Evolutionary conservation across 148 eudicot species (phyloP).

Genomic region (Hydrangea macrophylla): DNA sequence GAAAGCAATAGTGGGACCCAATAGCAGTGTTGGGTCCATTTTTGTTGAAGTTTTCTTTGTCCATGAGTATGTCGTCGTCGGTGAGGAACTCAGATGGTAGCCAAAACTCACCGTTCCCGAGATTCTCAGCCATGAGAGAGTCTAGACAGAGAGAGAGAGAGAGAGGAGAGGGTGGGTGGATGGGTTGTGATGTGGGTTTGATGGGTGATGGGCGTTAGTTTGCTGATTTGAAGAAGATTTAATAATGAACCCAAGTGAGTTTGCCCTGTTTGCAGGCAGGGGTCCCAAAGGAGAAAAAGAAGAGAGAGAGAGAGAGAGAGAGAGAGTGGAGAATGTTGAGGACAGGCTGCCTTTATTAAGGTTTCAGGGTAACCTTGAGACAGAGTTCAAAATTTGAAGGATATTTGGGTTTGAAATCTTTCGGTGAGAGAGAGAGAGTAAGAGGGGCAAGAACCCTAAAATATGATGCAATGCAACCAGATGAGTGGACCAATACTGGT

Average conservation of each 20-base stretch:
- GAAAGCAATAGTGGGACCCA: conserved; percentile 11
- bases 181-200: conserved; percentile 11
- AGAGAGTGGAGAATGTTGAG: conserved; percentile 14
- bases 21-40: background rate
- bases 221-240: conserved; percentile 32
- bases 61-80: conserved; percentile 45
- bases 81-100: conserved; percentile 66
- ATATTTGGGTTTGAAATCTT: background rate
- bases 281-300: conserved; percentile 20
- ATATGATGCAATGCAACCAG: too few relatives aligned
- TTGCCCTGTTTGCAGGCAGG: conserved; percentile 10
- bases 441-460: background rate
- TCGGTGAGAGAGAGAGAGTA: background rate
- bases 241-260: conserved; percentile 21
- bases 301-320: conserved; percentile 5
- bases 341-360: conserved; percentile 12
- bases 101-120: conserved; percentile 41
- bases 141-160: background rate
- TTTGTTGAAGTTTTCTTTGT: conserved; percentile 1
- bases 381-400: background rate
- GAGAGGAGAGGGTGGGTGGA: background rate
- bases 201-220: background rate
- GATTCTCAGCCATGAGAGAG: conserved; percentile 25
- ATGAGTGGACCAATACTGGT: too few relatives aligned
- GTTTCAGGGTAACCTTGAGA: background rate